Evolutionary conservation across 2,329 filamentous ascomycete species (phyloP).

Genomic region (Colletotrichum lentis): DNA sequence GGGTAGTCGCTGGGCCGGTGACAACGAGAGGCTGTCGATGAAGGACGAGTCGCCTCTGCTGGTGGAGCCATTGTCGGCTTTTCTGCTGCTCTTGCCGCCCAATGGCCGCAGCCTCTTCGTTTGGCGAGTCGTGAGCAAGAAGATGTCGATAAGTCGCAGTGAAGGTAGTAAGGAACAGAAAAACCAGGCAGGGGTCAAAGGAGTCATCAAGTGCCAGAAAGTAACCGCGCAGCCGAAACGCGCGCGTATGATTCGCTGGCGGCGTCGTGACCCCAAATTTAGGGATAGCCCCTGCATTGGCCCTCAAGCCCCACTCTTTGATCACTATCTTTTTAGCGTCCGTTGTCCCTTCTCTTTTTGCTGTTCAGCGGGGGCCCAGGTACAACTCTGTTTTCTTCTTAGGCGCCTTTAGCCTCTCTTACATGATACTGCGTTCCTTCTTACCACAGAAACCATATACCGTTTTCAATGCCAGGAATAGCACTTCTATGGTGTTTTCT

Average conservation of each 20-base stretch:
- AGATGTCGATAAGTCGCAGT: slow-evolving; percentile 17
- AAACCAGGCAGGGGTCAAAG: neutral
- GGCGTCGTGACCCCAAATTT: slow-evolving; percentile 7
- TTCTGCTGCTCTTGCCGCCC: neutral
- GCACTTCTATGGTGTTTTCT: too few relatives aligned
- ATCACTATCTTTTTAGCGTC: slow-evolving; percentile 23
- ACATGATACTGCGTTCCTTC: neutral
- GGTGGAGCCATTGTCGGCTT: neutral
- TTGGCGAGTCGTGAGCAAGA: neutral
- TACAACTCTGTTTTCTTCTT: neutral
- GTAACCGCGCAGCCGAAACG: slow-evolving; percentile 37
- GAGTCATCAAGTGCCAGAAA: slow-evolving; percentile 26
- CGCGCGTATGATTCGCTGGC: slow-evolving; percentile 36
- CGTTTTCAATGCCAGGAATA: too few relatives aligned
- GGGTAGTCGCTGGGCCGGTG: slow-evolving; percentile 38
- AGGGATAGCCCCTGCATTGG: slow-evolving; percentile 27
- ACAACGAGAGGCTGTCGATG: slow-evolving; percentile 47
- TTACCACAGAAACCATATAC: too few relatives aligned
- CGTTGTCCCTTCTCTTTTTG: slow-evolving; percentile 19
- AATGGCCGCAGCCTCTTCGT: neutral
- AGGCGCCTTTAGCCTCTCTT: slow-evolving; percentile 10
- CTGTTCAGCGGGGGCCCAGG: slow-evolving; percentile 8
- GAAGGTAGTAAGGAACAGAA: slow-evolving; percentile 6
- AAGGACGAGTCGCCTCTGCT: slow-evolving; percentile 43
- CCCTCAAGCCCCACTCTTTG: slow-evolving; percentile 12